A percentile compares a stretch with the other conserved stretches of the same genome.
Evolutionary conservation across 1,139 yeast genomes (phyloP).

Genomic region (Yamadazyma membranifaciens): DNA sequence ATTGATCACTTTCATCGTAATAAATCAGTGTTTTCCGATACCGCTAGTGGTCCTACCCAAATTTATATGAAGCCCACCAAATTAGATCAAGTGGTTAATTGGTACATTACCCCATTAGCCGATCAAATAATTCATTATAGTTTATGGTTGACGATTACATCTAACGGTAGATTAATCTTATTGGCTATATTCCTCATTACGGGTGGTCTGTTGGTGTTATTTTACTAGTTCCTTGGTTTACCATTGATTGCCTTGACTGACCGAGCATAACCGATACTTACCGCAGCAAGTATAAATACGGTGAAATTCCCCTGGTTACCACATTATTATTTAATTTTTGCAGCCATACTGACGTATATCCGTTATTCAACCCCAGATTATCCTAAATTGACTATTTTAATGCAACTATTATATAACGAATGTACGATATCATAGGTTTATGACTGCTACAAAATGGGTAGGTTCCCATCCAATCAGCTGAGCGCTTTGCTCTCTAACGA

Average conservation of each 20-base stretch:
- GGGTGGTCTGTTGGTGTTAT: constrained; percentile 7
- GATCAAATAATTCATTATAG: constrained; percentile 40
- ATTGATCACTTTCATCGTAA: constrained; percentile 20
- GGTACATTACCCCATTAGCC: constrained; percentile 26
- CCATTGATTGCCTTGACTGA: not conserved
- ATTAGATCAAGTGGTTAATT: constrained; percentile 30
- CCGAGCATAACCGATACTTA: constrained; percentile 14
- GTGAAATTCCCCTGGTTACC: not conserved
- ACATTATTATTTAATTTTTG: not conserved
- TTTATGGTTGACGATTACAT: constrained; percentile 39
- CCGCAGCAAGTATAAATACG: constrained; percentile 11
- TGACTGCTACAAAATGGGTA: no score
- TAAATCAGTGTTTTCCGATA: constrained; percentile 13
- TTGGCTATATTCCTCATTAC: constrained; percentile 10
- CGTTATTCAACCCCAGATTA: no score
- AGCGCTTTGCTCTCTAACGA: constrained; percentile 6
- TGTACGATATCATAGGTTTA: not conserved
- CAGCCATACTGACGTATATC: not conserved
- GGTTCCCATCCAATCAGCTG: not conserved
- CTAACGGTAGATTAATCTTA: constrained; percentile 34
- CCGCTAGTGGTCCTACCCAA: constrained; percentile 43
- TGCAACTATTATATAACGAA: not conserved
- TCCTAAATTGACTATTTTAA: not conserved
- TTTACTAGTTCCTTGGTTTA: constrained; percentile 1
- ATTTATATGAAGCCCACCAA: constrained; percentile 44